Evolutionary conservation across 2,329 filamentous ascomycete species (phyloP).

Genomic region (Penicillium nordicum): DNA sequence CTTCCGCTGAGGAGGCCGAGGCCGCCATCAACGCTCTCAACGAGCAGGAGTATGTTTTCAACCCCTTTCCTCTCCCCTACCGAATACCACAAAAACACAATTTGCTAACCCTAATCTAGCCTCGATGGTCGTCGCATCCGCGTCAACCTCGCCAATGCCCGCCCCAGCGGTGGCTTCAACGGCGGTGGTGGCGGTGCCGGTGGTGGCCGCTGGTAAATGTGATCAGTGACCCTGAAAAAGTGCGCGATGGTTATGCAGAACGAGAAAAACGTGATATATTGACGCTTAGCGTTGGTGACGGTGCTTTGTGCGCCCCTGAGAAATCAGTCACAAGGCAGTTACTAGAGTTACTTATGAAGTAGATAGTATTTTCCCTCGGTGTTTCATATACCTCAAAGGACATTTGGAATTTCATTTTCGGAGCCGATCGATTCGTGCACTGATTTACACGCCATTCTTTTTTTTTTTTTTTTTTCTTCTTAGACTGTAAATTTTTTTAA

Average conservation of each 20-base stretch:
- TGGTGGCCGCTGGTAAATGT: conserved; percentile 5
- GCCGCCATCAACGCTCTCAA: conserved; percentile 12
- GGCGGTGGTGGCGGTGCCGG: conserved; percentile 1
- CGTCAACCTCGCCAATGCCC: conserved; percentile 15
- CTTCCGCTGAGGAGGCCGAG: conserved; percentile 10
- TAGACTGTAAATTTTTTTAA: neutral
- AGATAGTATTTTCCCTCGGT: conserved; percentile 5
- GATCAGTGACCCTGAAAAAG: conserved; percentile 1
- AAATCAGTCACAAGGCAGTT: conserved; percentile 1
- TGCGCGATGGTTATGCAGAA: conserved; percentile 4
- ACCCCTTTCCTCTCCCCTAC: neutral
- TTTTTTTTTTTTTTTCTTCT: neutral
- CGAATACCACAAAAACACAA: neutral
- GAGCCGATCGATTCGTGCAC: conserved; percentile 2
- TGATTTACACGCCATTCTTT: neutral
- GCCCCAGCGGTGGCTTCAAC: conserved; percentile 1
- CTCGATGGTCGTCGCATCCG: conserved; percentile 15
- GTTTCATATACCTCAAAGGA: conserved; percentile 7
- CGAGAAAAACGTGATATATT: conserved; percentile 6
- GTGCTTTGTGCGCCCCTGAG: neutral
- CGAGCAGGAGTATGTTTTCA: conserved; percentile 14
- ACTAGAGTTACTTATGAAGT: conserved; percentile 6
- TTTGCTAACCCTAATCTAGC: neutral
- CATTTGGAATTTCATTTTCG: conserved; percentile 7
- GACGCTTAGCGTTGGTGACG: conserved; percentile 8